phyloP scores from a whole-genome alignment of 805 yeast genomes.

The Saccharomyces paradoxus region DNA sequence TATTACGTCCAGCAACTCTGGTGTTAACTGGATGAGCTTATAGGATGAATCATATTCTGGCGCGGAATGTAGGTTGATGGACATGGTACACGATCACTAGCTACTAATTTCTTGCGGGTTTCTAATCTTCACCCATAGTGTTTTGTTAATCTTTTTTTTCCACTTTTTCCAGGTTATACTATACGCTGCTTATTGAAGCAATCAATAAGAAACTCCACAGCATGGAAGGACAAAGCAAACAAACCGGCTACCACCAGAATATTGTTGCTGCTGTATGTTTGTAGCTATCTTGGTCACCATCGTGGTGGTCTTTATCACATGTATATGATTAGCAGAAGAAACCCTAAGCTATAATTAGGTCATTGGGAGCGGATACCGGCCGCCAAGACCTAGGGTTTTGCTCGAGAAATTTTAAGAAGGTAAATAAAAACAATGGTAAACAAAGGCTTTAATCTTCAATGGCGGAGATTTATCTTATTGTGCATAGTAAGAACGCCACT shows the following conservation, averaged over 20 bases:
- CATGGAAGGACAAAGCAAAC: not conserved
- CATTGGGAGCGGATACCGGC: not conserved
- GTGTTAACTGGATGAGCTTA: conserved; percentile 45
- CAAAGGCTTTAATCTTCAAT: not conserved
- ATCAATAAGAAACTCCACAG: not conserved
- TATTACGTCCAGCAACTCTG: conserved; percentile 38
- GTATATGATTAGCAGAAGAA: not conserved
- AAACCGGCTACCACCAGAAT: not conserved
- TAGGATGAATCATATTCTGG: conserved; percentile 29
- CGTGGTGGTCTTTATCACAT: not conserved
- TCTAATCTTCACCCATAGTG: not conserved
- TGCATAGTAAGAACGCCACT: not conserved
- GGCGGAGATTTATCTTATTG: not conserved
- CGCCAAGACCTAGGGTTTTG: not conserved
- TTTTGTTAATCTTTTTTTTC: not conserved
- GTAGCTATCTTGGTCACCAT: not conserved
- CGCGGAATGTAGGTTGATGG: conserved; percentile 16
- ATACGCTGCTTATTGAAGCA: not conserved
- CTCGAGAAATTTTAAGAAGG: not conserved
- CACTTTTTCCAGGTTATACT: not conserved
- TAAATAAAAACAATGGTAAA: not conserved
- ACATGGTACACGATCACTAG: conserved; percentile 2
- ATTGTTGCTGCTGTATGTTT: not conserved
- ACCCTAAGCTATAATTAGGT: not conserved
- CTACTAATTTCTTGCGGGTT: not conserved